A percentile compares a stretch with the other conserved stretches of the same genome.
phyloP scores from a whole-genome alignment of 192 early-diverging fungal species.

The Paraglomus brasilianum region DNA sequence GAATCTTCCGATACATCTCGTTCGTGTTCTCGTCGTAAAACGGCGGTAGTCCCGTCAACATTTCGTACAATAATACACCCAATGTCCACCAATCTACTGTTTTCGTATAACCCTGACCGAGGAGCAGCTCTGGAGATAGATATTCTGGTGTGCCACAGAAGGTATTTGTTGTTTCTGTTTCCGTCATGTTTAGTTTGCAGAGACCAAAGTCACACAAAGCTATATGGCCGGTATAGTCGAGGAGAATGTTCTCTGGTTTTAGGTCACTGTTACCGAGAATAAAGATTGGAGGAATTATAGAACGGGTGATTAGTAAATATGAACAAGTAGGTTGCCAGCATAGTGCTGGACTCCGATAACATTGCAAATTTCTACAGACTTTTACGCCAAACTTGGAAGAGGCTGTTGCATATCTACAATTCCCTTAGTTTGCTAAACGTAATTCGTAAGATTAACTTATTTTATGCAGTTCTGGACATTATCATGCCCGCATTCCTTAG shows the following conservation, averaged over 20 bases:
- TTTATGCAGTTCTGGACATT: no score
- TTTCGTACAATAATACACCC: constrained; percentile 88
- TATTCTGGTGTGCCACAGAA: constrained; percentile 99
- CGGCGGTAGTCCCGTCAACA: constrained; percentile 86
- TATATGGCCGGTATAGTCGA: constrained; percentile 94
- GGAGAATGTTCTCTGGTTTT: constrained; percentile 93
- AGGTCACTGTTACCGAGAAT: constrained; percentile 86
- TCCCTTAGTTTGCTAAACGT: no score
- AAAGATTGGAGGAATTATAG: constrained; percentile 43
- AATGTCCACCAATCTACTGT: constrained; percentile 98
- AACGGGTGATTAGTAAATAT: no score
- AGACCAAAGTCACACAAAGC: constrained; percentile 93
- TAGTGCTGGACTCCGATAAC: no score
- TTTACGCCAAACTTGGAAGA: no score
- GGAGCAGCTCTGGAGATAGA: constrained; percentile 88
- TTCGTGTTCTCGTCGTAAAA: constrained; percentile 95
- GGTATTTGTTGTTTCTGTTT: constrained; percentile 79
- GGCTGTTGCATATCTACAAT: no score
- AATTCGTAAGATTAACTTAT: no score
- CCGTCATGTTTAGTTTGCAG: constrained; percentile 92
- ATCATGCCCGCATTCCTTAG: no score
- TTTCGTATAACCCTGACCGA: constrained; percentile 84
- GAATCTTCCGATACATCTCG: constrained; percentile 93
- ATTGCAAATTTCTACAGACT: no score
- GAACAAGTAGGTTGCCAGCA: no score